Conservation (phyloP, 2,329 filamentous ascomycete species). For the Fusarium chaquense region DNA sequence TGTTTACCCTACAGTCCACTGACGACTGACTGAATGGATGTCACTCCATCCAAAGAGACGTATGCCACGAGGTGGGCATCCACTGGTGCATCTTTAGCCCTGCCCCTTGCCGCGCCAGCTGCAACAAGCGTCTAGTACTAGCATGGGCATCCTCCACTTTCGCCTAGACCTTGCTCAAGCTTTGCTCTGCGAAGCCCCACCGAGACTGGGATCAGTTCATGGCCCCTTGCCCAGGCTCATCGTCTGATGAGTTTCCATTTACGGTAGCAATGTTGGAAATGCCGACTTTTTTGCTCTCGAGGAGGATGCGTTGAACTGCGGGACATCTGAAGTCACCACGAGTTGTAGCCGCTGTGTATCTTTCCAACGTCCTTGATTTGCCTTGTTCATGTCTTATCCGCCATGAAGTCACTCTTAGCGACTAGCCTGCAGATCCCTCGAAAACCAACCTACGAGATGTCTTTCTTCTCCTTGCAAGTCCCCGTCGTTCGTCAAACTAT, state of each 20-base stretch:
- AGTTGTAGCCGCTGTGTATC: neutral
- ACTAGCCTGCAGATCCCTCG: slow-evolving; percentile 30
- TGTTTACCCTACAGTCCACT: slow-evolving; percentile 38
- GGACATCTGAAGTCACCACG: neutral
- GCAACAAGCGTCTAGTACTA: slow-evolving; percentile 35
- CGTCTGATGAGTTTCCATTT: slow-evolving; percentile 30
- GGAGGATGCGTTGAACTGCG: neutral
- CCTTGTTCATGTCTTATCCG: slow-evolving; percentile 19
- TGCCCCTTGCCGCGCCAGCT: slow-evolving; percentile 44
- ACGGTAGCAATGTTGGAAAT: slow-evolving; percentile 19
- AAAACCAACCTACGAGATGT: slow-evolving; percentile 11
- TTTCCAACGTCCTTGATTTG: neutral
- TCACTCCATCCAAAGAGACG: slow-evolving; percentile 22
- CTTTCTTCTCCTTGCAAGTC: slow-evolving; percentile 38
- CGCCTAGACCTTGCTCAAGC: slow-evolving; percentile 37
- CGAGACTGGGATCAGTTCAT: slow-evolving; percentile 36
- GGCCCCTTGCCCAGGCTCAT: slow-evolving; percentile 19
- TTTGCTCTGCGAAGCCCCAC: slow-evolving; percentile 15
- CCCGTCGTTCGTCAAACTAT: slow-evolving; percentile 21
- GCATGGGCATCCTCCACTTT: slow-evolving; percentile 39
- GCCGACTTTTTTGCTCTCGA: neutral
- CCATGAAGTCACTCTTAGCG: slow-evolving; percentile 38
- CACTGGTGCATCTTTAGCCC: slow-evolving; percentile 42
- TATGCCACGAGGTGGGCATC: slow-evolving; percentile 46
- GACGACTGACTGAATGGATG: slow-evolving; percentile 1